Evolutionary conservation across 2,329 filamentous ascomycete species (phyloP).

Genomic region (Teratosphaeriaceae sp.): DNA sequence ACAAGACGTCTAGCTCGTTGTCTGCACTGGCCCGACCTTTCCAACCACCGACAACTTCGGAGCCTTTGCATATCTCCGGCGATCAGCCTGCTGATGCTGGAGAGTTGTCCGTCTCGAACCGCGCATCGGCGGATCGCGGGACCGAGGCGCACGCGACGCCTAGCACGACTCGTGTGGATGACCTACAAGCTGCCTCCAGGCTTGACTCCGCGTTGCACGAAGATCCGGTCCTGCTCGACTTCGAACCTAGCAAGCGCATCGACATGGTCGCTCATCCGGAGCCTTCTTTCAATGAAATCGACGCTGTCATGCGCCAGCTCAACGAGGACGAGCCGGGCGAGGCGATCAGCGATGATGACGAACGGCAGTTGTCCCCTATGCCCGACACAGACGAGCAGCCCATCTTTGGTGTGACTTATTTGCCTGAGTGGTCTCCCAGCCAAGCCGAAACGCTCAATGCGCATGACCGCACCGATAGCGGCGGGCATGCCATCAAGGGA

Average conservation of each 20-base stretch:
- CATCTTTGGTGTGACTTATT: constrained; percentile 25
- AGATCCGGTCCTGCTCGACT: too few relatives aligned
- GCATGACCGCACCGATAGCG: constrained; percentile 29
- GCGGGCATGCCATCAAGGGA: constrained; percentile 36
- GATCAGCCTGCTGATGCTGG: constrained; percentile 1
- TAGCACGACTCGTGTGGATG: constrained; percentile 12
- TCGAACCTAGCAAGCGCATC: constrained; percentile 15
- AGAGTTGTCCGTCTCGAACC: constrained; percentile 20
- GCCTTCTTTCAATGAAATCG: constrained; percentile 72
- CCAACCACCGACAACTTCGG: constrained; percentile 36
- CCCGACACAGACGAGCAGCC: constrained; percentile 21
- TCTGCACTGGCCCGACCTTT: constrained; percentile 69
- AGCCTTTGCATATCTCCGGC: background rate
- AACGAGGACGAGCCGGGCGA: constrained; percentile 61
- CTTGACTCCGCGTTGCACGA: too few relatives aligned
- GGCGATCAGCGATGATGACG: constrained; percentile 14
- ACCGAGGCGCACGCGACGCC: constrained; percentile 21
- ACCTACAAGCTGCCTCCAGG: background rate
- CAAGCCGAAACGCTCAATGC: constrained; percentile 54
- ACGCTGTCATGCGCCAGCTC: constrained; percentile 84
- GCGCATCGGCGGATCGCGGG: constrained; percentile 29
- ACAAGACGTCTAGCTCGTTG: constrained; percentile 42
- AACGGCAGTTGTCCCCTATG: constrained; percentile 14
- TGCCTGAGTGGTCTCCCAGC: constrained; percentile 44
- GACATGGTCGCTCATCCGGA: constrained; percentile 20